These are phyloP conservation scores for Aspergillus bombycis DNA, from an alignment of 2,329 filamentous ascomycete species.

Conservation along the genomic window DNA sequence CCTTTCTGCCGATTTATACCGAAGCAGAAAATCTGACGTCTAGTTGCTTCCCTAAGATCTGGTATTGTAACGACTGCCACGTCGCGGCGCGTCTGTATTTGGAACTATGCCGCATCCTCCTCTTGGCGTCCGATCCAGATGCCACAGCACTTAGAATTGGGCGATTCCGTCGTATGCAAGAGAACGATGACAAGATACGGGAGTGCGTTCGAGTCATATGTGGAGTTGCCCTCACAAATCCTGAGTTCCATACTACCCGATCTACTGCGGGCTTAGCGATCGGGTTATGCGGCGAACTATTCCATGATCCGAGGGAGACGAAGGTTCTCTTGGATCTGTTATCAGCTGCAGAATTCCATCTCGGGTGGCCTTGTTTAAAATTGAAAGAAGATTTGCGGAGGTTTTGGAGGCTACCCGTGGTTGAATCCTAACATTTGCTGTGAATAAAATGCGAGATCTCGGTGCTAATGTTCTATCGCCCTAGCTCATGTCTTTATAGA, in stretches of 20 bases:
- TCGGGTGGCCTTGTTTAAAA: conserved; percentile 11
- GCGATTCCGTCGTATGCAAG: not conserved
- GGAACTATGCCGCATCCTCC: conserved; percentile 7
- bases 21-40: not conserved
- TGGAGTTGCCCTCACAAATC: conserved; percentile 6
- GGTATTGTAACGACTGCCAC: conserved; percentile 7
- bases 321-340: not conserved
- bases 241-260: not conserved
- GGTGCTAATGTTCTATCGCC: not conserved
- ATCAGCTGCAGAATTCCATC: conserved; percentile 1
- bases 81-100: conserved; percentile 7
- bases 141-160: not conserved
- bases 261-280: conserved; percentile 5
- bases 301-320: conserved; percentile 4
- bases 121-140: conserved; percentile 1
- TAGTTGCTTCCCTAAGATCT: conserved; percentile 1
- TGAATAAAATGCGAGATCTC: not conserved
- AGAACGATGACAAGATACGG: conserved; percentile 3
- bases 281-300: conserved; percentile 9
- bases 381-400: conserved; percentile 3
- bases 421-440: not conserved
- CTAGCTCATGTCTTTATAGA: too few species aligned
- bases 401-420: not conserved
- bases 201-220: conserved; percentile 1
- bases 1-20: conserved; percentile 5